These are phyloP conservation scores for Actinomucor elegans DNA, from an alignment of 371 early-diverging fungal genomes.

Conservation along the genomic window DNA sequence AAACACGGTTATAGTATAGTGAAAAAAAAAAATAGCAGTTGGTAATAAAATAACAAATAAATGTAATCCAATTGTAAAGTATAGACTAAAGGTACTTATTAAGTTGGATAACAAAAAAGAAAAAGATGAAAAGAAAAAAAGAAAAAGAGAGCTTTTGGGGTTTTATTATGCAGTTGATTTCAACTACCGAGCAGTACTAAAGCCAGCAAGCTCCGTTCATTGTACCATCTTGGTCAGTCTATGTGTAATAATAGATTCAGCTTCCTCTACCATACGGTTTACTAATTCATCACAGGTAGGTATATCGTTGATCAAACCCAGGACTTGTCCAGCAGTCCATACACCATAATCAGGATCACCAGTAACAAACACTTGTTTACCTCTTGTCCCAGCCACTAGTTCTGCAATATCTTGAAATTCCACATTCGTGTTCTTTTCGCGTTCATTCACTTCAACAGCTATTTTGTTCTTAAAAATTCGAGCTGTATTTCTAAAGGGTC, in stretches of 20 bases:
- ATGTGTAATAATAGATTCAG: slow-evolving; percentile 46
- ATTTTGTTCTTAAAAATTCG: slow-evolving; percentile 72
- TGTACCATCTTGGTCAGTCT: slow-evolving; percentile 11
- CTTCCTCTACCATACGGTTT: slow-evolving; percentile 52
- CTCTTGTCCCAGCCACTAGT: slow-evolving; percentile 68
- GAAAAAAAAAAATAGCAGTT: background rate
- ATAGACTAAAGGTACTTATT: too few relatives aligned
- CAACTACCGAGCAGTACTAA: too few relatives aligned
- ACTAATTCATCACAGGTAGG: slow-evolving; percentile 68
- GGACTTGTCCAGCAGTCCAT: slow-evolving; percentile 13
- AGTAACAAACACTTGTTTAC: slow-evolving; percentile 62
- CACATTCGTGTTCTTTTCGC: slow-evolving; percentile 54
- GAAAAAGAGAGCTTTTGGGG: background rate
- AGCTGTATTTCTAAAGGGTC: slow-evolving; percentile 75
- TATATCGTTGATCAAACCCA: slow-evolving; percentile 71
- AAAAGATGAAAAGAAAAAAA: background rate
- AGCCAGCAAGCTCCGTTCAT: background rate
- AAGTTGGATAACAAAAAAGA: background rate
- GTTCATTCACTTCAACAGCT: slow-evolving; percentile 62
- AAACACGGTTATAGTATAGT: slow-evolving; percentile 11
- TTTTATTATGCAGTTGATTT: too few relatives aligned
- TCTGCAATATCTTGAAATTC: slow-evolving; percentile 65
- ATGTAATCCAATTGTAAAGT: too few relatives aligned
- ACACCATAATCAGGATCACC: slow-evolving; percentile 48
- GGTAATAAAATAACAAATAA: background rate